Evolutionary conservation across 73 alveolate genomes (phyloP).

Genomic region (Tetrahymena borealis): DNA sequence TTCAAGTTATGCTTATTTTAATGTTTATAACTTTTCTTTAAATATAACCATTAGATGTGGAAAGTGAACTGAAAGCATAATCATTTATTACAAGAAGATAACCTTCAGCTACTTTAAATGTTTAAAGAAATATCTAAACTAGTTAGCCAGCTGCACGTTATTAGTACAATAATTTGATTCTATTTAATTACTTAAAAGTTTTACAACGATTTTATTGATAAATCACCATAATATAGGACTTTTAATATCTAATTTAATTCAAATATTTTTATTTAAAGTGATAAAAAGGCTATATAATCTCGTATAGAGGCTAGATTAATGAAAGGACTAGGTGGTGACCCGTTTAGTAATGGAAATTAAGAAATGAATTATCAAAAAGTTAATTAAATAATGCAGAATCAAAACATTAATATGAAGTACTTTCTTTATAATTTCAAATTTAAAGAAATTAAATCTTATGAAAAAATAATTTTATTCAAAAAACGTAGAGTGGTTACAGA

Average conservation of each 20-base stretch:
- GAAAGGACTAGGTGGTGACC: neutral
- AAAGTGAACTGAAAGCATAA: neutral
- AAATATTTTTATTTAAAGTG: neutral
- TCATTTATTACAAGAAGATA: neutral
- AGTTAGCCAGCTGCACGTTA: neutral
- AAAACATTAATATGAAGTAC: neutral
- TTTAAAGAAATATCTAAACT: neutral
- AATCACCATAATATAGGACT: too few species aligned
- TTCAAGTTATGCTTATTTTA: too few species aligned
- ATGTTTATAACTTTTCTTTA: too few species aligned
- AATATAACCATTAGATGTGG: neutral
- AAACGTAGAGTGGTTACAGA: neutral
- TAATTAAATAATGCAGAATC: neutral
- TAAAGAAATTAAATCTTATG: neutral
- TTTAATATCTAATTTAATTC: neutral
- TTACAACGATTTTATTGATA: neutral
- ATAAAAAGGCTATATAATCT: neutral
- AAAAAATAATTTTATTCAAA: too few species aligned
- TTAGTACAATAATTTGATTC: neutral
- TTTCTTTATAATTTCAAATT: neutral
- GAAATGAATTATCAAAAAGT: neutral
- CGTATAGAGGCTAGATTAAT: neutral
- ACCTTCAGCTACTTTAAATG: neutral
- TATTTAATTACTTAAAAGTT: neutral
- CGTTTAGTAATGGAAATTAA: neutral